Evolutionary conservation across 2,329 filamentous ascomycete species (phyloP).

Genomic region (Trichoderma guizhouense): DNA sequence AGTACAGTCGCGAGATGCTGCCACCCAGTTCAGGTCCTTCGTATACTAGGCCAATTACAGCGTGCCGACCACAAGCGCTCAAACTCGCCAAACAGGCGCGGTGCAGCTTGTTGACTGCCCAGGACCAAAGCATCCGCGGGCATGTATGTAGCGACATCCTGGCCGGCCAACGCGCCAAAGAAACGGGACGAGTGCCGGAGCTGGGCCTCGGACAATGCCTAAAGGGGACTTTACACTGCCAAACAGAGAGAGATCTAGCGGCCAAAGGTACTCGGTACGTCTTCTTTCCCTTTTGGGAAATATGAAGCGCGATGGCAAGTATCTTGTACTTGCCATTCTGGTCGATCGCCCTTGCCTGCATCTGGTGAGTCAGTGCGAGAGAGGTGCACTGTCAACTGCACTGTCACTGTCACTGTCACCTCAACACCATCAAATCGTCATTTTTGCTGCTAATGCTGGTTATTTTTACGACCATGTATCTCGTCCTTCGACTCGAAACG

Average conservation of each 20-base stretch:
- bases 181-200: not conserved
- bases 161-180: not conserved
- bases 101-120: not conserved
- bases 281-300: slow-evolving; percentile 6
- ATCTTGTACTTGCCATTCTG: slow-evolving; percentile 10
- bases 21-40: not conserved
- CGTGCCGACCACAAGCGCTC: not conserved
- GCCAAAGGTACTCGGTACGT: slow-evolving; percentile 5
- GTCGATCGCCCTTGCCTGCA: slow-evolving; percentile 6
- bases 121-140: not conserved
- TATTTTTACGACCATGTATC: not conserved
- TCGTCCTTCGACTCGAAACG: not conserved
- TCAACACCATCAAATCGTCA: not conserved
- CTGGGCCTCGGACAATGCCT: not conserved
- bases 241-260: not conserved
- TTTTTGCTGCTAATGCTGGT: not conserved
- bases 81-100: slow-evolving; percentile 8
- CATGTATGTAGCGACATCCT: not conserved
- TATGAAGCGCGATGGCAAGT: slow-evolving; percentile 1
- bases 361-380: not conserved
- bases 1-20: not conserved
- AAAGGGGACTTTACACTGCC: not conserved
- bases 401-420: not conserved
- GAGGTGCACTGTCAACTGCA: slow-evolving; percentile 9
- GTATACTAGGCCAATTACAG: not conserved